Conservation (phyloP, 1,284 basidiomycete species). For the Leccinum fuscescens region DNA sequence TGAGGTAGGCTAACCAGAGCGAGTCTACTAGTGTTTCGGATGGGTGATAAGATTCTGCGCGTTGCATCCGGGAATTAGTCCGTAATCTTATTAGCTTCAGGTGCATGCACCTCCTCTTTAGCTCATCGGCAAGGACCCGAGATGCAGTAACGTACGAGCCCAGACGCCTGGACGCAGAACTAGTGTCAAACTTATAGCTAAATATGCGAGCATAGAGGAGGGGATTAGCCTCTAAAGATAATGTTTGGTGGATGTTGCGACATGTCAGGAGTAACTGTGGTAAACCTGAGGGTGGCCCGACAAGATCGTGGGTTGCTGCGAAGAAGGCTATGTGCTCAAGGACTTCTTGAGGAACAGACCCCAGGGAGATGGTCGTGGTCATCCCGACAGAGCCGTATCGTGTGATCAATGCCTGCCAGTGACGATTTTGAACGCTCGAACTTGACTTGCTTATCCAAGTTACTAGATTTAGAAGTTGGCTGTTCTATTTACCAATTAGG, state of each 20-base stretch:
- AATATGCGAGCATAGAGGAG: constrained; percentile 73
- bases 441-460: neutral
- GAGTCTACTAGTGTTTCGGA: constrained; percentile 38
- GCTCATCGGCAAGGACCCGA: constrained; percentile 51
- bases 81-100: constrained; percentile 52
- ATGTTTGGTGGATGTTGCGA: constrained; percentile 47
- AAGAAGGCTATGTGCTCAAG: constrained; percentile 67
- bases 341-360: constrained; percentile 58
- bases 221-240: constrained; percentile 49
- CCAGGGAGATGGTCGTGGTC: constrained; percentile 31
- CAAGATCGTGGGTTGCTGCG: constrained; percentile 45
- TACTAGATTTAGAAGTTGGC: constrained; percentile 9
- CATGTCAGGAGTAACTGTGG: constrained; percentile 57
- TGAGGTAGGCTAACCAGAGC: constrained; percentile 68
- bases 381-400: constrained; percentile 11
- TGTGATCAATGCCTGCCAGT: neutral
- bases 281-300: constrained; percentile 53
- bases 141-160: constrained; percentile 42
- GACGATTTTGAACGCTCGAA: no score
- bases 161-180: constrained; percentile 55
- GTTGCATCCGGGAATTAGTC: constrained; percentile 35
- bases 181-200: constrained; percentile 62
- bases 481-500: neutral
- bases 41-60: constrained; percentile 28
- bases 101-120: constrained; percentile 52